Conservation (phyloP, 331 rosid species). For the Malus hybrid region DNA sequence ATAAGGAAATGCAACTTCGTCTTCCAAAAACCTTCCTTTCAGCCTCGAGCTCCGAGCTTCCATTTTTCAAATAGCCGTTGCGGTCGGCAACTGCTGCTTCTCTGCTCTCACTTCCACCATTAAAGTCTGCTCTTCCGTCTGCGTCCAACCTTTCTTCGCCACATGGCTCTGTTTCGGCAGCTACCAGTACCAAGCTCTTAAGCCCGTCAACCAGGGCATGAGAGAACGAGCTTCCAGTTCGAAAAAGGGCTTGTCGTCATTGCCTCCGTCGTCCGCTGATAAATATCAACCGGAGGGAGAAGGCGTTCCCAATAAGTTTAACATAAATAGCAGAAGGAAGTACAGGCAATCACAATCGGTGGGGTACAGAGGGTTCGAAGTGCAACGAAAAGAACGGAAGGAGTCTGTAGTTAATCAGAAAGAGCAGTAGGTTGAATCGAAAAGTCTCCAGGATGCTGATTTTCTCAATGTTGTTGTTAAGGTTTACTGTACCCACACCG, state of each 20-base stretch:
- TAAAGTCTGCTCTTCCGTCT: conserved; percentile 32
- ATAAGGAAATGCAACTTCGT: conserved; percentile 18
- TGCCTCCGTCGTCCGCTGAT: neutral
- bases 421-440: conserved; percentile 75
- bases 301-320: conserved; percentile 10
- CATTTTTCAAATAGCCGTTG: conserved; percentile 33
- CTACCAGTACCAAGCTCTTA: conserved; percentile 6
- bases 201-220: conserved; percentile 11
- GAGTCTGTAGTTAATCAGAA: conserved; percentile 37
- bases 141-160: conserved; percentile 23
- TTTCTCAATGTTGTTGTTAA: conserved; percentile 93
- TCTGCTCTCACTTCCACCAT: conserved; percentile 42
- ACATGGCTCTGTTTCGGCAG: conserved; percentile 17
- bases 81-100: conserved; percentile 49
- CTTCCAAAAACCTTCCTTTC: neutral
- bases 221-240: conserved; percentile 9
- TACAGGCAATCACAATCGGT: conserved; percentile 22
- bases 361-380: conserved; percentile 47
- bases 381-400: conserved; percentile 48
- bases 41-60: neutral
- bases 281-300: conserved; percentile 46
- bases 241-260: neutral
- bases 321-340: conserved; percentile 18
- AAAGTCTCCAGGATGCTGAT: conserved; percentile 50
- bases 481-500: conserved; percentile 97